Evolutionary conservation across 2,329 filamentous ascomycete genomes (phyloP), one percentile per base, ranked within the genome.

Genomic region (Aspergillus flavus): DNA sequence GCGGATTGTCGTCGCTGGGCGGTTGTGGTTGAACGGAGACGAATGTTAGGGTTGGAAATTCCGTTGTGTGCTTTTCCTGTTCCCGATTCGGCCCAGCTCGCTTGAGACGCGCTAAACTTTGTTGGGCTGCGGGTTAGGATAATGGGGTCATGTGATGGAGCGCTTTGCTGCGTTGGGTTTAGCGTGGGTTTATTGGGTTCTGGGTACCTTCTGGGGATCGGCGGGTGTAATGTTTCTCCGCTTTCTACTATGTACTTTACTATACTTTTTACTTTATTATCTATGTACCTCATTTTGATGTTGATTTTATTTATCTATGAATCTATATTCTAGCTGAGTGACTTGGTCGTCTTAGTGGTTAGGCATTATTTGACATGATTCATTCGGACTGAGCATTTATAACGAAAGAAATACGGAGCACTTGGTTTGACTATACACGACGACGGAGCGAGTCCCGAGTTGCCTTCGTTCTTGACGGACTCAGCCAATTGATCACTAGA

Each of bases 1-100:
- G 69, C 68, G 69, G 69, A 70, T 71, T 71, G 73, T 72, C 71
- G 75, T 73, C 73, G 75, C 67, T 74, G 68, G 72, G 71, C 69
- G 39, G 73, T 73, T 74, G 72, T 71, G 73, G 73, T 67, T 67
- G 66, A 66, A 68, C 63, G 59, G 63, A 59, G 58, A 55, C 60
- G 64, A 67, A 67, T 68, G 68, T 72, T 73, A 72, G 70, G 73
- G 71, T 73, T 73, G 66, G 48, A 71, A 75, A 73, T 68, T 69
- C 70, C 68, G 70, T 75, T 76, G 74, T 75, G 73, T 74, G 73
- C 72, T 69, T 66, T 62, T 59, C 48, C 58, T 64, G 48, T 61
- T 41, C 63, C 60, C 68, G 61, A 61, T 48, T 73, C 68, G 66
- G 72, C 62, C 72, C 72, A 74, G 43, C 72, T 75, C 73, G 73